phyloP scores from a whole-genome alignment of 2,329 filamentous ascomycete genomes.

The Ceratocystis destructans region DNA sequence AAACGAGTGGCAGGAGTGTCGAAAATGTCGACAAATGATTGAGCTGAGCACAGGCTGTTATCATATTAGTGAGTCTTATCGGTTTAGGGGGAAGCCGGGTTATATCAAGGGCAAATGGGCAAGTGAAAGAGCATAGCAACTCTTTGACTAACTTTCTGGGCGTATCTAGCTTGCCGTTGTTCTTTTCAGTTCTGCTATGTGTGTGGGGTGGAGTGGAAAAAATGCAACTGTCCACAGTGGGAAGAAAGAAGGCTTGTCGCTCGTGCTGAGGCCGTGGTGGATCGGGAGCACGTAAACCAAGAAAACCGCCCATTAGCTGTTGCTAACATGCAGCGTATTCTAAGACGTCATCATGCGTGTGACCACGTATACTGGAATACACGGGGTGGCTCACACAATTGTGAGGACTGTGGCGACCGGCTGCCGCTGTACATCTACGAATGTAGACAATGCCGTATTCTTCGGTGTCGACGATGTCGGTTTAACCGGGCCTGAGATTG shows the following conservation, averaged over 20 bases:
- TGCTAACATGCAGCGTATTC: constrained; percentile 25
- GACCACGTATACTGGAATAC: constrained; percentile 27
- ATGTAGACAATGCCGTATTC: constrained; percentile 32
- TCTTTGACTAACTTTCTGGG: not conserved
- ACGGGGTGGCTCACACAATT: constrained; percentile 26
- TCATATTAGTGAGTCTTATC: constrained; percentile 40
- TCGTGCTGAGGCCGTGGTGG: not conserved
- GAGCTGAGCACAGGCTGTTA: constrained; percentile 39
- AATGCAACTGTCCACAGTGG: constrained; percentile 29
- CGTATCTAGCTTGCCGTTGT: constrained; percentile 32
- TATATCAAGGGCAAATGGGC: not conserved
- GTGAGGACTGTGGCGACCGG: constrained; percentile 30
- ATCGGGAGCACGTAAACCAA: not conserved
- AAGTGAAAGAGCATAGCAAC: not conserved
- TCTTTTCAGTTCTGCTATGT: constrained; percentile 36
- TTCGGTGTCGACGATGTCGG: constrained; percentile 34
- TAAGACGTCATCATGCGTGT: constrained; percentile 29
- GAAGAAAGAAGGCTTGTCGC: constrained; percentile 24
- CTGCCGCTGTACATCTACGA: constrained; percentile 33
- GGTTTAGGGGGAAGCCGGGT: not conserved
- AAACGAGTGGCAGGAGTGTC: constrained; percentile 40
- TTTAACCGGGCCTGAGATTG: constrained; percentile 26
- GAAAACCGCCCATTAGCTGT: not conserved
- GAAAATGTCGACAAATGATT: constrained; percentile 33
- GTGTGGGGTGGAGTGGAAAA: constrained; percentile 33